phyloP scores from a whole-genome alignment of 1,284 basidiomycete genomes.

The Ganoderma sinense region DNA sequence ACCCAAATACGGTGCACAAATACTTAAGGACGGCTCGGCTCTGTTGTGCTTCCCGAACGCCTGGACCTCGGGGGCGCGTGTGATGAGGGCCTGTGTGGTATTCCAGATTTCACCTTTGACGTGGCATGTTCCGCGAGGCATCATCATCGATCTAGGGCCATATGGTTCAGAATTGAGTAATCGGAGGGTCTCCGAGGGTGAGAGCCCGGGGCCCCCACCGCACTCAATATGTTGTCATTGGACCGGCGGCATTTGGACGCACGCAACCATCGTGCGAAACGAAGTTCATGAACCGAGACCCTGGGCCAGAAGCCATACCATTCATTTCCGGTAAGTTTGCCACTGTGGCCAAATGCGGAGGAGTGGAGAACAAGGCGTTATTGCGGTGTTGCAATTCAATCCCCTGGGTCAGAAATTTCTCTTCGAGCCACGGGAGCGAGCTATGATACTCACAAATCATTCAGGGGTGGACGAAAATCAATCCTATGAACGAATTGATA shows the following conservation, averaged over 20 bases:
- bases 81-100: neutral
- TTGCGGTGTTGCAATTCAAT: slow-evolving; percentile 1
- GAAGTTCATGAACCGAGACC: neutral
- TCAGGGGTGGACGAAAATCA: neutral
- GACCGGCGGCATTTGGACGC: slow-evolving; percentile 7
- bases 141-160: slow-evolving; percentile 9
- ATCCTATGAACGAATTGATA: neutral
- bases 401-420: neutral
- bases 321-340: neutral
- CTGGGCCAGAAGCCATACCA: neutral
- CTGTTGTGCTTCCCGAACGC: neutral
- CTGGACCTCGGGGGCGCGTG: slow-evolving; percentile 5
- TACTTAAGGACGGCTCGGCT: neutral
- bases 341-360: neutral
- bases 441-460: neutral
- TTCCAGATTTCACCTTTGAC: slow-evolving; percentile 2
- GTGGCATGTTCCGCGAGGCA: neutral
- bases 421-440: neutral
- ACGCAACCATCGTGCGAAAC: slow-evolving; percentile 3
- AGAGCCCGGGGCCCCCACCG: neutral
- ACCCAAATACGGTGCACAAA: slow-evolving; percentile 19
- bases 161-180: slow-evolving; percentile 13
- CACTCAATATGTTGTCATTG: neutral
- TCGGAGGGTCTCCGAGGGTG: slow-evolving; percentile 4
- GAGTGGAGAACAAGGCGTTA: slow-evolving; percentile 1